Conservation (phyloP, 192 early-diverging fungal genomes). For the Coemansia reversa region DNA sequence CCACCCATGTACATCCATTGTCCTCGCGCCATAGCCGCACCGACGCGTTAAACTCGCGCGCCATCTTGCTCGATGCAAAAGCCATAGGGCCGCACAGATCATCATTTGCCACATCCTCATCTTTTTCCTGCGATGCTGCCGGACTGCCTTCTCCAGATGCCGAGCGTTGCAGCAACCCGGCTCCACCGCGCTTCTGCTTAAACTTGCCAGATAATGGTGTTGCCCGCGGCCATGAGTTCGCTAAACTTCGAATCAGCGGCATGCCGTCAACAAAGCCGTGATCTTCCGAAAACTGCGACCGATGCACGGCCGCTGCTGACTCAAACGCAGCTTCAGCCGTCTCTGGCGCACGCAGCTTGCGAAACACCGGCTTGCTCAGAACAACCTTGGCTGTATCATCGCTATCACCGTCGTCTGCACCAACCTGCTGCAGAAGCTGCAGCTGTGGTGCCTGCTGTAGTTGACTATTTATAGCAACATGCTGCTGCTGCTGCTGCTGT, state of each 20-base stretch:
- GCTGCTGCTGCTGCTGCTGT: slow-evolving; percentile 13
- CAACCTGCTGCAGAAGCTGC: slow-evolving; percentile 12
- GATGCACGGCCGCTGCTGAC: slow-evolving; percentile 16
- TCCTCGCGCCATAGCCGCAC: slow-evolving; percentile 51
- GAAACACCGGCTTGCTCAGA: slow-evolving; percentile 33
- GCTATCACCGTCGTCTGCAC: slow-evolving; percentile 8
- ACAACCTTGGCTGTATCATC: slow-evolving; percentile 5
- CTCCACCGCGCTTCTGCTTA: slow-evolving; percentile 19
- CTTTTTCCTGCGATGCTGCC: not conserved
- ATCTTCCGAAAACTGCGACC: slow-evolving; percentile 37
- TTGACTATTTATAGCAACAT: not conserved
- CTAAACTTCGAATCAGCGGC: slow-evolving; percentile 42
- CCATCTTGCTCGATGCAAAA: slow-evolving; percentile 32
- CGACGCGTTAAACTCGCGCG: slow-evolving; percentile 45
- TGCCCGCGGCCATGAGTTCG: slow-evolving; percentile 31
- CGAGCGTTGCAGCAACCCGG: not conserved
- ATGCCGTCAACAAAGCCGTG: slow-evolving; percentile 41
- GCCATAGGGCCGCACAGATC: slow-evolving; percentile 42
- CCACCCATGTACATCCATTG: slow-evolving; percentile 50
- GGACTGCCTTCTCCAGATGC: not conserved
- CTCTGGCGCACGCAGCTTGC: slow-evolving; percentile 22
- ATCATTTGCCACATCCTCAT: not conserved
- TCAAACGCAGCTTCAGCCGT: slow-evolving; percentile 45
- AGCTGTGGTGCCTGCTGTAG: slow-evolving; percentile 5
- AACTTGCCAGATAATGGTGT: slow-evolving; percentile 26